Evolutionary conservation across 345 rosid genomes (phyloP).

Genomic region (Murraya paniculata): DNA sequence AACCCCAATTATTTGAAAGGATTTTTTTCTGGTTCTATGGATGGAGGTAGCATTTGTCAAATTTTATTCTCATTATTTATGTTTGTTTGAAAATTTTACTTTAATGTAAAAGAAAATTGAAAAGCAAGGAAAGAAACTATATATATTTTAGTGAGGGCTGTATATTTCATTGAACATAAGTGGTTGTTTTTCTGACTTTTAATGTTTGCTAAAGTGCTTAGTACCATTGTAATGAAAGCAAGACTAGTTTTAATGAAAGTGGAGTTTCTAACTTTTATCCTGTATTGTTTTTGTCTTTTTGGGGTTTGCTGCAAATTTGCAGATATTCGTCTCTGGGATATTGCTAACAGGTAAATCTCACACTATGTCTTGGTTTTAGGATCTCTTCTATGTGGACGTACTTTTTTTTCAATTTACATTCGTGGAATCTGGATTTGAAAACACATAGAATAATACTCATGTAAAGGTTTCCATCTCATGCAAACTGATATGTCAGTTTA

Average conservation of each 20-base stretch:
- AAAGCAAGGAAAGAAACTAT: no score
- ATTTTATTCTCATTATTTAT: background rate
- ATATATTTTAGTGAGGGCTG: no score
- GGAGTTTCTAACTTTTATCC: background rate
- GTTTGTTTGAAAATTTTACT: background rate
- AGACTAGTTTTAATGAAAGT: background rate
- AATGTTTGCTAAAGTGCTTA: no score
- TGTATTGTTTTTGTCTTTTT: background rate
- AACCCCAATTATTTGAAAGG: constrained; percentile 85
- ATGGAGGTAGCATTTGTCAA: constrained; percentile 62
- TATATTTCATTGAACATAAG: no score
- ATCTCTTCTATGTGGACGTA: background rate
- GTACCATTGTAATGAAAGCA: background rate
- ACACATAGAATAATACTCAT: no score
- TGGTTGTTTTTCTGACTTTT: no score
- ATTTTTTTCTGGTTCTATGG: constrained; percentile 90
- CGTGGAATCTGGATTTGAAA: no score
- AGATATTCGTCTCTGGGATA: constrained; percentile 98
- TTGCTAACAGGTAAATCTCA: constrained; percentile 65
- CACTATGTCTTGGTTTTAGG: background rate
- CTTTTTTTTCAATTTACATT: background rate
- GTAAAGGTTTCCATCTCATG: no score
- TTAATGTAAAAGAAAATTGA: no score
- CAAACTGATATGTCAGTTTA: no score
- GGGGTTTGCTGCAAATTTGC: constrained; percentile 20